These are phyloP conservation scores for Phoma sp. DNA, from an alignment of 2,329 filamentous ascomycete species.

Conservation along the genomic window DNA sequence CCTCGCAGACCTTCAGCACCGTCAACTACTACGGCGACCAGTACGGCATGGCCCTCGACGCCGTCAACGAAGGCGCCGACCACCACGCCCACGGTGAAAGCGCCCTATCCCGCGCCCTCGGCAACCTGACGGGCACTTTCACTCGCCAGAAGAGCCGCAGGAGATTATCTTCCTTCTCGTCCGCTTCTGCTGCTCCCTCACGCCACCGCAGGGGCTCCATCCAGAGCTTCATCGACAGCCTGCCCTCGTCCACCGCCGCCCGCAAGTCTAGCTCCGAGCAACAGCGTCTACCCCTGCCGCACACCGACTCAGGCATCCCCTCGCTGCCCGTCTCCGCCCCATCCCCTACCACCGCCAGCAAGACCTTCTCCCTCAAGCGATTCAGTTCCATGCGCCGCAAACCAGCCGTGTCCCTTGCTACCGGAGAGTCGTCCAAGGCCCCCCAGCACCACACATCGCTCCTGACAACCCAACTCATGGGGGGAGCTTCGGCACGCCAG, in stretches of 20 bases:
- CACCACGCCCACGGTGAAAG: constrained; percentile 31
- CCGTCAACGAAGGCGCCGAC: constrained; percentile 38
- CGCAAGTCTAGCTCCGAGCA: constrained; percentile 31
- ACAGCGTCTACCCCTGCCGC: constrained; percentile 35
- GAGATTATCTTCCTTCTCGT: constrained; percentile 42
- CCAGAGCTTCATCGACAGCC: constrained; percentile 33
- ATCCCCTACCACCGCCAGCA: constrained; percentile 19
- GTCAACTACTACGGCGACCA: constrained; percentile 33
- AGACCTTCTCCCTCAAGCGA: constrained; percentile 37
- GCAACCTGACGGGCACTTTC: constrained; percentile 36
- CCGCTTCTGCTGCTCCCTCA: constrained; percentile 26
- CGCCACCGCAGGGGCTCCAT: constrained; percentile 39
- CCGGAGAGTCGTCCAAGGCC: constrained; percentile 25
- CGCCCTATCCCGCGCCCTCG: constrained; percentile 41
- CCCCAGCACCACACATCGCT: constrained; percentile 10
- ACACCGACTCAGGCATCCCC: constrained; percentile 44
- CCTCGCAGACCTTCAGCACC: constrained; percentile 46
- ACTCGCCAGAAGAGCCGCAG: constrained; percentile 44
- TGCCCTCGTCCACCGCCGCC: constrained; percentile 23
- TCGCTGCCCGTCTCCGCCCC: constrained; percentile 22
- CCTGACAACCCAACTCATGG: constrained; percentile 25
- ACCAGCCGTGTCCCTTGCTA: constrained; percentile 37
- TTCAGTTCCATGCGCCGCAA: constrained; percentile 43
- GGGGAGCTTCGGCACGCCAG: constrained; percentile 42
- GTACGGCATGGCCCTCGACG: constrained; percentile 31